Evolutionary conservation across 345 rosid species (phyloP).

Genomic region (Arabis hirsuta): DNA sequence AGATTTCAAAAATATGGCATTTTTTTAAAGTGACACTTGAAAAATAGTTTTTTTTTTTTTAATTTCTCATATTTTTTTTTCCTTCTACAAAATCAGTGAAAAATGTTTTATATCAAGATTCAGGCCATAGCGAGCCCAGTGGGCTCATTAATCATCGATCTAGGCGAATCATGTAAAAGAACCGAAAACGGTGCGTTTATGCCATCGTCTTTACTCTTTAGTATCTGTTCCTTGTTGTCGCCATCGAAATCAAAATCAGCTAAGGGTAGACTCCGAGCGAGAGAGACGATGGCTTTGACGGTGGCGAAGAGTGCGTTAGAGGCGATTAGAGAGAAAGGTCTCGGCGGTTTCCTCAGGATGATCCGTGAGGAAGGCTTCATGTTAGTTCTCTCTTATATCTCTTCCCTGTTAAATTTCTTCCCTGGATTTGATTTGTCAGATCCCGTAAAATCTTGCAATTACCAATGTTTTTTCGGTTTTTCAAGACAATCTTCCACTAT

Average conservation of each 20-base stretch:
- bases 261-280: constrained; percentile 5
- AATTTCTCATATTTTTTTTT: no score
- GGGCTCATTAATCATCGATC: constrained; percentile 6
- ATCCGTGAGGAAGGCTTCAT: constrained; percentile 76
- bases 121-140: background rate
- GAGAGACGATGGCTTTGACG: constrained; percentile 67
- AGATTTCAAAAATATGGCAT: no score
- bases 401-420: constrained; percentile 6
- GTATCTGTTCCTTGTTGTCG: constrained; percentile 7
- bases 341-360: constrained; percentile 64
- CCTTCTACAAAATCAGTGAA: no score
- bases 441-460: constrained; percentile 16
- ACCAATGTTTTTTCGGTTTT: background rate
- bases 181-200: constrained; percentile 29
- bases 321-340: constrained; percentile 74
- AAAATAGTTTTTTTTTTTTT: no score
- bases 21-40: no score
- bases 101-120: background rate
- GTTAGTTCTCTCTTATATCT: constrained; percentile 45
- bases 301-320: constrained; percentile 69
- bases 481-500: background rate
- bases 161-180: background rate
- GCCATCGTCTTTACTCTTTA: background rate
- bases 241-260: constrained; percentile 20
- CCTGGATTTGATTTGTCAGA: constrained; percentile 29